phyloP scores from a whole-genome alignment of 2,329 filamentous ascomycete species.

The Ramularia endophylla region DNA sequence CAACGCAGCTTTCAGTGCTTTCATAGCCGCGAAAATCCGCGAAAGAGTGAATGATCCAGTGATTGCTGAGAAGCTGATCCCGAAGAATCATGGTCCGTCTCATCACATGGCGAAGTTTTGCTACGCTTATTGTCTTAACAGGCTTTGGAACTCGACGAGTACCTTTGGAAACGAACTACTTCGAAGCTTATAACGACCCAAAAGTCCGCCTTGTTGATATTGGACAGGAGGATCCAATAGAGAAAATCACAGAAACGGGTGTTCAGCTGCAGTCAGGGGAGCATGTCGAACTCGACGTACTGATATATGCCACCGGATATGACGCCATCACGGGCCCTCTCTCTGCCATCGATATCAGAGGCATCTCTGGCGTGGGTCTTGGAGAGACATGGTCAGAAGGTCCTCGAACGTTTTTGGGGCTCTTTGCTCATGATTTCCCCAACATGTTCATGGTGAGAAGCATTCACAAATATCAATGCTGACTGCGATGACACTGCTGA shows the following conservation, averaged over 20 bases:
- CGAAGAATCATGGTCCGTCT: constrained; percentile 4
- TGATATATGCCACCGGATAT: constrained; percentile 38
- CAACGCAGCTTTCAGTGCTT: constrained; percentile 1
- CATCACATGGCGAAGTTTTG: no score
- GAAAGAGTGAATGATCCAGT: constrained; percentile 4
- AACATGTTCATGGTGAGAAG: constrained; percentile 21
- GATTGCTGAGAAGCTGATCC: constrained; percentile 5
- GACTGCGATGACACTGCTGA: no score
- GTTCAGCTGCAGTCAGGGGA: constrained; percentile 33
- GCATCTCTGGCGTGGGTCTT: constrained; percentile 19
- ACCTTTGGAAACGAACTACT: constrained; percentile 44
- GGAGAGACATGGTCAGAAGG: constrained; percentile 28
- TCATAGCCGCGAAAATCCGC: constrained; percentile 3
- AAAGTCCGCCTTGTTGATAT: constrained; percentile 44
- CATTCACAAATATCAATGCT: no score
- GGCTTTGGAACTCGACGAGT: constrained; percentile 11
- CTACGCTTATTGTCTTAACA: no score
- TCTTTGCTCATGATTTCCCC: constrained; percentile 9
- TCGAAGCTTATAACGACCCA: constrained; percentile 42
- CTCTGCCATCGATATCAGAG: constrained; percentile 26
- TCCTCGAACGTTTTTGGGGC: constrained; percentile 5
- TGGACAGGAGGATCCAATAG: constrained; percentile 38
- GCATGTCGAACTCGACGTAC: constrained; percentile 32
- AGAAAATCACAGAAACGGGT: constrained; percentile 34
- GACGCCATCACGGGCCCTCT: constrained; percentile 27